Base-by-base conservation (phyloP, 2,329 filamentous ascomycete species). In the Botryotinia convoluta region DNA sequence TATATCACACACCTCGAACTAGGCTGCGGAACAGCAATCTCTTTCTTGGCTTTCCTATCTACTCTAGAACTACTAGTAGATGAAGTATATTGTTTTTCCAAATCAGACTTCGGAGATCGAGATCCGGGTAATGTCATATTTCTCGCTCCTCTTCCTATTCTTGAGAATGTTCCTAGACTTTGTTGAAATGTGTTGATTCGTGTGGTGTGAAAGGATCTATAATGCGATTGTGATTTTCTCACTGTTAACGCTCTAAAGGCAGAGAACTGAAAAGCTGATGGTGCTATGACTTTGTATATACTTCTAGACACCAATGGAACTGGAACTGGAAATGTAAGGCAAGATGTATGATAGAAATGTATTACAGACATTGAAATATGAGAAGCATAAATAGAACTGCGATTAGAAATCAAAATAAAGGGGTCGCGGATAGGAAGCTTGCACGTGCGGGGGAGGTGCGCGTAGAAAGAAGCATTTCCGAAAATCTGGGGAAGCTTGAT, bases 1-100 rank as follows among this genome's bases (percentile, higher is more conserved):
- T 74, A 26, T 29, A 20, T 68, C 48, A 51, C 32, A 72, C 81
- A 89, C 88, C 88, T 90, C 20, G 91, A 88, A 81, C 90, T 93
- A 3, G 92, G 91, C 69, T 88, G 84, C 4, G 91, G 88, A 32
- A 82, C 81, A n/a, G 80, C 77, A 35, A 80, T 75, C 6, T 76
- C 72, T 60, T 78, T 81, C 72, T 79, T 81, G 1, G 70, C 26
- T 42, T 29, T 54, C 16, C 16, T 51, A 22, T 67, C 64, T 39
- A 35, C 22, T 12, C 54, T 67, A 18, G 74, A 72, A 35, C 64
- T 74, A 16, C 64, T 72, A 26, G 73, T 72, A 14, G 79, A 78
- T 14, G 79, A 79, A 76, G 80, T 79, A 60, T 80, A 80, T 67
- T 80, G 79, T 61, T 79, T 80, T 64, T 79, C 75, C 10, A 80